Percentiles rank a stretch among this genome's conserved stretches.
Conservation (phyloP, 768 basidiomycete genomes). For the Termitomyces titanicus region DNA sequence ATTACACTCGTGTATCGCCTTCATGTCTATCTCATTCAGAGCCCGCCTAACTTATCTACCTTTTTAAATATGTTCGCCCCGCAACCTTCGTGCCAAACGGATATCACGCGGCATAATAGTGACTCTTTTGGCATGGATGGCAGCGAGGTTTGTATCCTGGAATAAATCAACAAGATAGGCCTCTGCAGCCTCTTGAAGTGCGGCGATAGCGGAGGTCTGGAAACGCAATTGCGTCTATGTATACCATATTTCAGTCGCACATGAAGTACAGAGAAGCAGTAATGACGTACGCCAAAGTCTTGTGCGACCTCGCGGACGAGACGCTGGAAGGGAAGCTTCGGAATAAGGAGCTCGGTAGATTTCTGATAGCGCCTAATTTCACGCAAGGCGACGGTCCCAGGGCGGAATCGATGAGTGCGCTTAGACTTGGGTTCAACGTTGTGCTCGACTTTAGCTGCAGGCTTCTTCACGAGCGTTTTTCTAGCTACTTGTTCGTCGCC, state of each 20-base stretch:
- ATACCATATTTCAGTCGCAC: not conserved
- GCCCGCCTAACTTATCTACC: too few species aligned
- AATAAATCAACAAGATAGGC: conserved; percentile 19
- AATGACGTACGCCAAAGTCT: conserved; percentile 11
- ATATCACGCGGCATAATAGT: conserved; percentile 19
- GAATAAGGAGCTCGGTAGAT: conserved; percentile 19
- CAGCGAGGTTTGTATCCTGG: conserved; percentile 18
- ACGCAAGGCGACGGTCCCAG: conserved; percentile 19
- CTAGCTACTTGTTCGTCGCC: not conserved
- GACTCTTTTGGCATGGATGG: conserved; percentile 19
- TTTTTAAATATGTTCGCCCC: conserved; percentile 2
- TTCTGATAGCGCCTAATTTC: conserved; percentile 22
- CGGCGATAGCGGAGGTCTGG: conserved; percentile 15
- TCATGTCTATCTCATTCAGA: not conserved
- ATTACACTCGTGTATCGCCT: not conserved
- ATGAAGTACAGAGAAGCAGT: not conserved
- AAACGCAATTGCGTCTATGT: conserved; percentile 15
- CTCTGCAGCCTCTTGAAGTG: conserved; percentile 20
- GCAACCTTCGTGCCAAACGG: conserved; percentile 12
- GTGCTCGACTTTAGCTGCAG: conserved; percentile 45
- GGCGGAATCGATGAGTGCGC: conserved; percentile 82
- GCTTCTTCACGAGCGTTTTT: not conserved
- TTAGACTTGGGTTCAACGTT: conserved; percentile 69
- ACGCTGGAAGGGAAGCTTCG: conserved; percentile 19
- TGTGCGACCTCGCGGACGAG: conserved; percentile 22